Base-by-base conservation (phyloP, 2,329 filamentous ascomycete genomes). In the Hirsutella rhossiliensis region DNA sequence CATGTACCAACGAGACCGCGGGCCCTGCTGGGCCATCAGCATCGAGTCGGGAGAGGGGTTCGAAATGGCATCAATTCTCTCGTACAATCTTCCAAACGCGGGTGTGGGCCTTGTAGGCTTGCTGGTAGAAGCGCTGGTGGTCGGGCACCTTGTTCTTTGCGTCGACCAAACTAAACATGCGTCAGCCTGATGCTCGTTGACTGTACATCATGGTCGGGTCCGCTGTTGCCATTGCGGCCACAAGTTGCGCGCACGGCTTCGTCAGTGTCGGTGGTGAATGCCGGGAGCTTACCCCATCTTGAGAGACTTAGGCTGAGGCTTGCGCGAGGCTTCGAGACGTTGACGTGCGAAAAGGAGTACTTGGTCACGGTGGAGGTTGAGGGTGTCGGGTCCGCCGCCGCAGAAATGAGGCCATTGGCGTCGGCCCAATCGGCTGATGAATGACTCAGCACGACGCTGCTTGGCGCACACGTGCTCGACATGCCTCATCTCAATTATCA, bases 21-120 rank as follows among this genome's bases (percentile, higher is more conserved):
- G 67, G 69, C 75, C 69, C 80, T 86, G 59, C 52, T 23, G 18
- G 38, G 43, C 34, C 30, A 44, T 52, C 43, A 50, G 50, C n/a
- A 37, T 38, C 18, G 11, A 31, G 15, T 13, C 44, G 41, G 37
- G 28, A 18, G 23, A 30, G 31, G 12, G 31, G 19, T 29, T 40
- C 20, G 38, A 39, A 17, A 39, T 30, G n/a, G 38, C 30, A 48
- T 50, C 45, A 48, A 52, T 49, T 45, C 45, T 43, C 28, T 45
- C 82, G 63, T 75, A 89, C 84, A 67, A 88, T 87, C 66, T 76
- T 71, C 84, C 85, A 89, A 62, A 86, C 66, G 58, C 85, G 79
- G 54, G 79, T 70, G 63, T 81, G 76, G 50, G 70, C 66, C 57
- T 76, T 78, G 65, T 84, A 84, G 55, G 85, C 80, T 52, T 74